A percentile compares a stretch with the other conserved stretches of the same genome.
These are phyloP conservation scores for Xerocomellus intermedius DNA, from an alignment of 768 basidiomycete species.

Conservation along the genomic window DNA sequence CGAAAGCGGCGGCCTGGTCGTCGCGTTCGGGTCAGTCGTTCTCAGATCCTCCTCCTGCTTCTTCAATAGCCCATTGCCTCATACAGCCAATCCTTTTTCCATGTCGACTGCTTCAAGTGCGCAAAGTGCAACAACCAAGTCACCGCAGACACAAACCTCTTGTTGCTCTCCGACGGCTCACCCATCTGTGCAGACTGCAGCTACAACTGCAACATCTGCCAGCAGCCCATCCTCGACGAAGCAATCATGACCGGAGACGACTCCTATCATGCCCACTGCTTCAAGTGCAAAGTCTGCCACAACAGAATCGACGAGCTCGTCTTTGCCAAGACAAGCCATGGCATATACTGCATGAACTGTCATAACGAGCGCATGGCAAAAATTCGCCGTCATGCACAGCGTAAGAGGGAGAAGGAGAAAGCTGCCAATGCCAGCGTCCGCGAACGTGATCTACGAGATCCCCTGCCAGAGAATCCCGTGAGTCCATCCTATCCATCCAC, in stretches of 20 bases:
- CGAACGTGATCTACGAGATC: conserved; percentile 25
- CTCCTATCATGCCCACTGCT: conserved; percentile 97
- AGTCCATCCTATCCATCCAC: conserved; percentile 17
- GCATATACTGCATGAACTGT: conserved; percentile 98
- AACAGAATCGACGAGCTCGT: conserved; percentile 96
- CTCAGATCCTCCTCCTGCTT: neutral
- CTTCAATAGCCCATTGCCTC: conserved; percentile 9
- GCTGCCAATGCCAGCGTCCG: conserved; percentile 29
- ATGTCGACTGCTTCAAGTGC: conserved; percentile 94
- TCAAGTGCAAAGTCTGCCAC: conserved; percentile 95
- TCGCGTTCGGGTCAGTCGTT: conserved; percentile 85
- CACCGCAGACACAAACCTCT: conserved; percentile 95
- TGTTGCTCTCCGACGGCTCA: conserved; percentile 95
- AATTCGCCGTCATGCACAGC: conserved; percentile 88
- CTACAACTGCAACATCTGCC: conserved; percentile 94
- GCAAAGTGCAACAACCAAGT: conserved; percentile 93
- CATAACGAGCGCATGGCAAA: conserved; percentile 97
- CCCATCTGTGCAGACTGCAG: conserved; percentile 94
- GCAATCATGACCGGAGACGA: conserved; percentile 99
- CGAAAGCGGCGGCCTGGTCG: conserved; percentile 83
- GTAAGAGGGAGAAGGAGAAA: conserved; percentile 68
- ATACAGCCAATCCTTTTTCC: conserved; percentile 87
- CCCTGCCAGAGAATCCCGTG: conserved; percentile 43
- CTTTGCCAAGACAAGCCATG: conserved; percentile 97
- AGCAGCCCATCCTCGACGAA: conserved; percentile 92